A percentile compares a stretch with the other conserved stretches of the same genome.
Conservation (phyloP, 768 basidiomycete genomes). For the Mycena kentingensis region DNA sequence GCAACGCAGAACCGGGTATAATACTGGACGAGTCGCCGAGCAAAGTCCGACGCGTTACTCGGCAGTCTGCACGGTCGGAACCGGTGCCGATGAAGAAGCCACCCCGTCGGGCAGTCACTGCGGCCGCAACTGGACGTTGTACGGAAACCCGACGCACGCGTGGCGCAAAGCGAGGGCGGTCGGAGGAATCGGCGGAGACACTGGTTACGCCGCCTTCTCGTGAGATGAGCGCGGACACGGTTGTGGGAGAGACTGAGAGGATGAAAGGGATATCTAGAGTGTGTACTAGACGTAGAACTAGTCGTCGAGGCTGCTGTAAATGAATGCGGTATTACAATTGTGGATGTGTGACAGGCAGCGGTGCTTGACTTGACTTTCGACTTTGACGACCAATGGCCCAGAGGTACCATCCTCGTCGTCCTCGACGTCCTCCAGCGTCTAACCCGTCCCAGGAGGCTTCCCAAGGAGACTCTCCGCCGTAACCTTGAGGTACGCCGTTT, state of each 20-base stretch:
- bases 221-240: conserved; percentile 40
- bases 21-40: conserved; percentile 1
- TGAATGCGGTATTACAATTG: neutral
- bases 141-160: neutral
- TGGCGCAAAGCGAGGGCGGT: conserved; percentile 6
- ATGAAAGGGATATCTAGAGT: too few relatives aligned
- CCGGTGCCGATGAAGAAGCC: neutral
- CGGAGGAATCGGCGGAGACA: conserved; percentile 19
- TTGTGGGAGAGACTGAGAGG: conserved; percentile 24
- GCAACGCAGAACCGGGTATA: conserved; percentile 2
- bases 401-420: conserved; percentile 32
- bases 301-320: neutral
- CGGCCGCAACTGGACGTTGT: neutral
- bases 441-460: conserved; percentile 45
- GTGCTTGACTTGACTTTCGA: neutral
- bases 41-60: conserved; percentile 14
- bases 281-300: too few relatives aligned
- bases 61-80: conserved; percentile 8
- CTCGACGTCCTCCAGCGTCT: conserved; percentile 21
- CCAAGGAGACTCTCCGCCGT: conserved; percentile 50
- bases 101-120: neutral
- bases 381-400: conserved; percentile 25
- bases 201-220: conserved; percentile 26
- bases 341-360: neutral
- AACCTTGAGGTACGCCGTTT: conserved; percentile 44